Conservation (phyloP, 2,329 filamentous ascomycete species). For the Diaporthe ilicicola region DNA sequence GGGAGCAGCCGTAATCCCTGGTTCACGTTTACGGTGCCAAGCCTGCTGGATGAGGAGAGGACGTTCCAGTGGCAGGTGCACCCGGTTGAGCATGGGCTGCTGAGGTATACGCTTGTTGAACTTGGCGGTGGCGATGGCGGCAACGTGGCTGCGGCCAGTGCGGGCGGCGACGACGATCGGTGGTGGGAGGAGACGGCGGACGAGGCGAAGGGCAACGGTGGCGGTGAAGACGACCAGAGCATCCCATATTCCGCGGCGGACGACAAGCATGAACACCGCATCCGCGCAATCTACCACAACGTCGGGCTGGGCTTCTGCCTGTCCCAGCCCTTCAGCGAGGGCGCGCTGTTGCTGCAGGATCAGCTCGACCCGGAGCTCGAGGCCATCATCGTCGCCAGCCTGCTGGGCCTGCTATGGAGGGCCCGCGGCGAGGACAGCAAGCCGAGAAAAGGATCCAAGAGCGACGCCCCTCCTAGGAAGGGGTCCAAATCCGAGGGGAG, state of each 20-base stretch:
- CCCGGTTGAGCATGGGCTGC: slow-evolving; percentile 31
- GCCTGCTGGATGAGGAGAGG: slow-evolving; percentile 20
- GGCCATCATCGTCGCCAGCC: slow-evolving; percentile 30
- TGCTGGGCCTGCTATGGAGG: slow-evolving; percentile 31
- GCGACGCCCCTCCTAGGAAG: slow-evolving; percentile 2
- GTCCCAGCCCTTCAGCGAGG: slow-evolving; percentile 31
- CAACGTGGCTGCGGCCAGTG: no score
- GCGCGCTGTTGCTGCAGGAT: slow-evolving; percentile 26
- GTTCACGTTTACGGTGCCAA: slow-evolving; percentile 33
- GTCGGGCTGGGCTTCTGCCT: slow-evolving; percentile 31
- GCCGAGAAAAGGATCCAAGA: slow-evolving; percentile 26
- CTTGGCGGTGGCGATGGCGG: not conserved
- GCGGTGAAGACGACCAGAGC: not conserved
- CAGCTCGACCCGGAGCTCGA: slow-evolving; percentile 28
- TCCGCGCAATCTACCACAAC: slow-evolving; percentile 33
- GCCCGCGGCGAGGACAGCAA: slow-evolving; percentile 19
- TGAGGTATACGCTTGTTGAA: slow-evolving; percentile 32
- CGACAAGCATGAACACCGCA: slow-evolving; percentile 8
- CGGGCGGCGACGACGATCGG: not conserved
- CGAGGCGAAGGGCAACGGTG: not conserved
- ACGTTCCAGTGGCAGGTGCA: slow-evolving; percentile 35
- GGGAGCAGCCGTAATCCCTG: slow-evolving; percentile 30
- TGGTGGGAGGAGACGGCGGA: slow-evolving; percentile 17
- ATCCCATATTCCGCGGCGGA: slow-evolving; percentile 13
- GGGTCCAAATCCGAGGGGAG: slow-evolving; percentile 11